Conservation (phyloP, 257 asterid genomes). For the Salvia miltiorrhiza region DNA sequence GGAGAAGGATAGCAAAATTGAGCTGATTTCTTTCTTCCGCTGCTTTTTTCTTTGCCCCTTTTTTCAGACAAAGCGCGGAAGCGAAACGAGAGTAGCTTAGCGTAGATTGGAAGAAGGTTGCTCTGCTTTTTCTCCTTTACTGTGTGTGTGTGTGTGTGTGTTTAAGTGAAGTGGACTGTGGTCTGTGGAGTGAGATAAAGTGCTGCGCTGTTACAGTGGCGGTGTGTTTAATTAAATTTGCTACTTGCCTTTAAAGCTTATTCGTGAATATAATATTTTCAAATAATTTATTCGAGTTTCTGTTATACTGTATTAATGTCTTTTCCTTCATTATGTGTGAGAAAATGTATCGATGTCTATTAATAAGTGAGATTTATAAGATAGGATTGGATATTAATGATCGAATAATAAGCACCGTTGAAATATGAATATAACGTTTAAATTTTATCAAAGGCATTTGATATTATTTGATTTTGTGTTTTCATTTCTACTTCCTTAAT, state of each 20-base stretch:
- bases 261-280: neutral
- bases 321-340: no score
- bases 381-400: neutral
- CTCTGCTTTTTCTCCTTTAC: neutral
- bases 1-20: neutral
- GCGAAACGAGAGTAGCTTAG: neutral
- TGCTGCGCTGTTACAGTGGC: neutral
- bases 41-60: slow-evolving; percentile 6
- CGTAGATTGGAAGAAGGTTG: slow-evolving; percentile 29
- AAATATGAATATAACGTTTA: no score
- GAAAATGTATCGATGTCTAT: neutral
- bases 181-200: neutral
- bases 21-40: neutral
- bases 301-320: no score
- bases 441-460: no score
- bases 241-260: neutral
- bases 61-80: slow-evolving; percentile 7
- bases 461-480: no score
- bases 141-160: slow-evolving; percentile 8
- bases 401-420: no score
- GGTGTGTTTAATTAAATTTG: neutral
- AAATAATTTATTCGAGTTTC: neutral
- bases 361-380: neutral
- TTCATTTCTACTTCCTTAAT: neutral
- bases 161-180: neutral